Conservation (phyloP, 2,329 filamentous ascomycete genomes). For the Ophiostoma angusticollis region DNA sequence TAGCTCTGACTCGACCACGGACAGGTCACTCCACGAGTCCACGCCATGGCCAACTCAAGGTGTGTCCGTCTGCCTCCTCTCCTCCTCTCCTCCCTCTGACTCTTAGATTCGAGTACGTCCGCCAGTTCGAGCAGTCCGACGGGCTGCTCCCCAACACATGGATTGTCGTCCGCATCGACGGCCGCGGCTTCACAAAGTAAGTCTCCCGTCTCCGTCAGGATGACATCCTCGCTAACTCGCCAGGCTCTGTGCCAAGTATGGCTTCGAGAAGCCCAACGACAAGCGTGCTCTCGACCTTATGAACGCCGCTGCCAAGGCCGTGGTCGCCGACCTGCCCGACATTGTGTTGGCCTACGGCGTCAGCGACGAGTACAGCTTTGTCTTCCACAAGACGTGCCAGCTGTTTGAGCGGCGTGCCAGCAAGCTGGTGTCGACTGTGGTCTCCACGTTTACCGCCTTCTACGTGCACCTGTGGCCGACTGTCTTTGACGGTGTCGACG, state of each 20-base stretch:
- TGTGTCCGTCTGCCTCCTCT: slow-evolving; percentile 10
- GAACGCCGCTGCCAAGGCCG: slow-evolving; percentile 80
- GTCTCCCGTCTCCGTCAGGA: not conserved
- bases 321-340: slow-evolving; percentile 73
- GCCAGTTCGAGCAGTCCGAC: slow-evolving; percentile 74
- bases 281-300: slow-evolving; percentile 76
- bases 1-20: not conserved
- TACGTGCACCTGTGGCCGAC: slow-evolving; percentile 72
- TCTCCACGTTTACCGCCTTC: slow-evolving; percentile 85
- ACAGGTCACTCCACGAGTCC: not conserved
- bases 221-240: not conserved
- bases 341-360: slow-evolving; percentile 82
- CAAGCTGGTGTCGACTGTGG: slow-evolving; percentile 82
- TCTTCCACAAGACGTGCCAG: slow-evolving; percentile 69
- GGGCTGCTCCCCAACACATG: slow-evolving; percentile 78
- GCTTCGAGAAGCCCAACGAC: slow-evolving; percentile 89
- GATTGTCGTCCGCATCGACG: slow-evolving; percentile 90
- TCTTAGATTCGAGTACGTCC: slow-evolving; percentile 82
- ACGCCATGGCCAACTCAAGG: slow-evolving; percentile 20
- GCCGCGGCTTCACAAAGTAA: slow-evolving; percentile 86
- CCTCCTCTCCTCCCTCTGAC: not conserved
- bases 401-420: slow-evolving; percentile 80
- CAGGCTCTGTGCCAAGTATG: slow-evolving; percentile 71
- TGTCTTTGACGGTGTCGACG: slow-evolving; percentile 54
- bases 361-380: slow-evolving; percentile 90